Conservation (phyloP, 2,329 filamentous ascomycete genomes). For the Cercospora zeae-maydis region DNA sequence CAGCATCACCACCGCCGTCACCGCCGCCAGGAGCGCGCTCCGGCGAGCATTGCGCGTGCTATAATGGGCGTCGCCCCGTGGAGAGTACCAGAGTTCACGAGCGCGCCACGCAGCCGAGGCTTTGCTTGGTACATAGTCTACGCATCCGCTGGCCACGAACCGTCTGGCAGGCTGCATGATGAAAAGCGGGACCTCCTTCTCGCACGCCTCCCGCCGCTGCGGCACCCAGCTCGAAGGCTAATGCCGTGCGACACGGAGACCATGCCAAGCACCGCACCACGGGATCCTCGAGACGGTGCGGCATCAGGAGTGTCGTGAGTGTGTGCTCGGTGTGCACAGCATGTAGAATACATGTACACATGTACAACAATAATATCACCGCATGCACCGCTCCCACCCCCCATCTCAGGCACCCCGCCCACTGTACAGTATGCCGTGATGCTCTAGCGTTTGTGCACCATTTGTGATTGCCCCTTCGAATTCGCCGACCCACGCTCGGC, state of each 20-base stretch:
- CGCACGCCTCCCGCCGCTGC: not conserved
- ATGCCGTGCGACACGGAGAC: not conserved
- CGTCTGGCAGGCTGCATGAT: not conserved
- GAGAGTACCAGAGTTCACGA: not conserved
- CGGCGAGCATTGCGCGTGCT: not conserved
- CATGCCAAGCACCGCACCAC: not conserved
- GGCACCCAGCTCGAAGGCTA: not conserved
- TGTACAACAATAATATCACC: not conserved
- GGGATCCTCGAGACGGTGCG: not conserved
- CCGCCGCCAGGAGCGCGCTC: not conserved
- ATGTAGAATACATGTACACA: not conserved
- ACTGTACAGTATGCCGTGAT: not conserved
- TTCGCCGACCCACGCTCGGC: not conserved
- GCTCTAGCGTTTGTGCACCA: not conserved
- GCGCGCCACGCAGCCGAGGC: not conserved
- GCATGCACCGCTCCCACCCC: not conserved
- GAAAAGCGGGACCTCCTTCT: not conserved
- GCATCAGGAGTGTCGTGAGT: not conserved
- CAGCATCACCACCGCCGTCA: too few species aligned
- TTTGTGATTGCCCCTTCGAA: not conserved
- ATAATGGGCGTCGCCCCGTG: not conserved
- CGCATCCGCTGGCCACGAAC: not conserved
- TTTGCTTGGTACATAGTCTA: not conserved
- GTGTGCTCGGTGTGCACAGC: not conserved
- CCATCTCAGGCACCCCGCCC: not conserved